Conservation (phyloP, 2,329 filamentous ascomycete genomes). For the Talaromyces funiculosus region DNA sequence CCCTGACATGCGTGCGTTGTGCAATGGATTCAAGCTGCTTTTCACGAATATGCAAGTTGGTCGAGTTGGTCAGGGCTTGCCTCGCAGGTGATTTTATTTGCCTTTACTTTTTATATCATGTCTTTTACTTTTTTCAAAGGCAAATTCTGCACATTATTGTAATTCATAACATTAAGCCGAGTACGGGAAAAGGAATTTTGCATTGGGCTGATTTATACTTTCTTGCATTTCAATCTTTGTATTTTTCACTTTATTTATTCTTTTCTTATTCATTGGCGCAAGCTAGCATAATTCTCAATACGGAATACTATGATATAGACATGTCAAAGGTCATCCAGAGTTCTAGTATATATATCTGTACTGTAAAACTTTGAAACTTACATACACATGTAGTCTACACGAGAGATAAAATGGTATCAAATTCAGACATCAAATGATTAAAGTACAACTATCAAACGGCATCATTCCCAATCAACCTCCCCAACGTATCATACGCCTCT, state of each 20-base stretch:
- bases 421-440: not conserved
- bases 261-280: not conserved
- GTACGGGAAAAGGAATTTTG: conserved; percentile 1
- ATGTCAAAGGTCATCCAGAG: too few species aligned
- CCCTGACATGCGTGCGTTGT: conserved; percentile 88
- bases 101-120: not conserved
- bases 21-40: conserved; percentile 93
- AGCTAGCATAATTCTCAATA: not conserved
- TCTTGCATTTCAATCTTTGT: not conserved
- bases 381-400: too few species aligned
- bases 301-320: not conserved
- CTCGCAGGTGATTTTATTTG: conserved; percentile 5
- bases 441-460: not conserved
- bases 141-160: not conserved
- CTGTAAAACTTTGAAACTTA: not conserved
- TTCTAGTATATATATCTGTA: not conserved
- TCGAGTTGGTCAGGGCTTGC: conserved; percentile 11
- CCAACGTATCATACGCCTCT: conserved; percentile 22
- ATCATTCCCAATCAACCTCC: conserved; percentile 14
- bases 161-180: conserved; percentile 1
- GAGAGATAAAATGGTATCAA: not conserved
- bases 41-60: conserved; percentile 58
- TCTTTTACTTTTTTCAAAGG: not conserved
- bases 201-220: not conserved
- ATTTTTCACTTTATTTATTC: not conserved